phyloP scores from a whole-genome alignment of 148 eudicot genomes.

The Silene latifolia region DNA sequence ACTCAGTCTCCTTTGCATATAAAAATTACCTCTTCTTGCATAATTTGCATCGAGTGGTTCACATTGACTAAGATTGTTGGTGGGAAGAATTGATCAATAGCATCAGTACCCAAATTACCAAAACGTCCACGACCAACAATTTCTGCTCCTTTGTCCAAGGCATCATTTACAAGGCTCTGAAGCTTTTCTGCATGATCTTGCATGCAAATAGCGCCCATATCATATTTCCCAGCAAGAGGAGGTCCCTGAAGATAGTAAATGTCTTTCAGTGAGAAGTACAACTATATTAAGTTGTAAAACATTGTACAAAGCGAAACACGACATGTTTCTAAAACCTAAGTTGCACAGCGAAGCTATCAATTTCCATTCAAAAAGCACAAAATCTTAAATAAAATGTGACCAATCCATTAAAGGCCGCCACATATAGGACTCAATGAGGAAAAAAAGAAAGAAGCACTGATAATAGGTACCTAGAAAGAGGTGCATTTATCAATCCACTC shows the following conservation, averaged over 20 bases:
- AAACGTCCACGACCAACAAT: slow-evolving; percentile 89
- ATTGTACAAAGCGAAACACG: slow-evolving; percentile 3
- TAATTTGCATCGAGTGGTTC: slow-evolving; percentile 84
- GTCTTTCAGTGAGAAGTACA: background rate
- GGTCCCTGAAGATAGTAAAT: slow-evolving; percentile 65
- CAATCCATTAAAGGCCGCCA: background rate
- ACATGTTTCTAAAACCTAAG: background rate
- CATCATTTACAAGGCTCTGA: slow-evolving; percentile 87
- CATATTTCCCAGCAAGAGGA: slow-evolving; percentile 84
- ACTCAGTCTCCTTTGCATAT: background rate
- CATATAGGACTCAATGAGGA: background rate
- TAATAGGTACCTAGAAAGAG: background rate
- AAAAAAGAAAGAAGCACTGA: background rate
- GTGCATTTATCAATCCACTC: background rate
- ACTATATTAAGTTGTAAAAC: background rate
- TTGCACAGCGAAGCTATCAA: slow-evolving; percentile 1
- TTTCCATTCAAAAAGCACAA: background rate
- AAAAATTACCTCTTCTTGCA: slow-evolving; percentile 90
- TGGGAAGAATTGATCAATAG: slow-evolving; percentile 97
- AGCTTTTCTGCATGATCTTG: slow-evolving; percentile 97
- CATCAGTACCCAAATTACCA: slow-evolving; percentile 88
- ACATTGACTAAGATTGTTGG: slow-evolving; percentile 85
- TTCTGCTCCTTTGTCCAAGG: slow-evolving; percentile 95
- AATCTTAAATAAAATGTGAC: background rate
- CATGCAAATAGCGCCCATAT: slow-evolving; percentile 99